phyloP scores from a whole-genome alignment of 441 rosid genomes.

The Syzygium malaccense region DNA sequence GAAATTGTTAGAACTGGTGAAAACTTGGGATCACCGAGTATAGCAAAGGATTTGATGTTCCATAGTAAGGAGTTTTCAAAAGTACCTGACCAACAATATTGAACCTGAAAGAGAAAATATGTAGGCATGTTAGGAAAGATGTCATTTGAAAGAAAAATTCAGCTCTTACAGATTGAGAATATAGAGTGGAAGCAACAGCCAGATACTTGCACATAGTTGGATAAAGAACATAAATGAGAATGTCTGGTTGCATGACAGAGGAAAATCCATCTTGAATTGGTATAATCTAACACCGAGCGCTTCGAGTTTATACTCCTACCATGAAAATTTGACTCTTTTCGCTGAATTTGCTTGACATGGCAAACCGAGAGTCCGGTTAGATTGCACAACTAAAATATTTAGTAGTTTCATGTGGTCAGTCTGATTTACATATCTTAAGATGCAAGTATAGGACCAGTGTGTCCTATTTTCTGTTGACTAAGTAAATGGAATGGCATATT shows the following conservation, averaged over 20 bases:
- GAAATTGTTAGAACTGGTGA: constrained; percentile 1
- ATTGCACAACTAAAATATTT: background rate
- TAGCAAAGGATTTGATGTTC: constrained; percentile 1
- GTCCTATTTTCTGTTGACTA: background rate
- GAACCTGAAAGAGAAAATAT: constrained; percentile 56
- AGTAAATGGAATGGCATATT: background rate
- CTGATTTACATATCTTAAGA: background rate
- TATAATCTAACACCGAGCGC: background rate
- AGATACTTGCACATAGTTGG: background rate
- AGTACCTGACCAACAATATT: constrained; percentile 94
- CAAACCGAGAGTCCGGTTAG: background rate
- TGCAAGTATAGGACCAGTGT: background rate
- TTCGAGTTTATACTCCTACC: background rate
- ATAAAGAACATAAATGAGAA: background rate
- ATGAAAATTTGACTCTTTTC: background rate
- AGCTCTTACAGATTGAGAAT: background rate
- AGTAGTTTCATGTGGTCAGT: background rate
- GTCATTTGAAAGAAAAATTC: background rate
- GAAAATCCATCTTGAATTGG: background rate
- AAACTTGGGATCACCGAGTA: background rate
- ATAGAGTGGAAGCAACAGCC: background rate
- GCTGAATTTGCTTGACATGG: background rate
- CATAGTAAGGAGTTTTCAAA: background rate
- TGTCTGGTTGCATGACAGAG: background rate
- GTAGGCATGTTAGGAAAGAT: background rate